Percentiles rank a stretch among this genome's conserved stretches.
These are phyloP conservation scores for Pyrus communis DNA, from an alignment of 306 rosid genomes.

Conservation along the genomic window DNA sequence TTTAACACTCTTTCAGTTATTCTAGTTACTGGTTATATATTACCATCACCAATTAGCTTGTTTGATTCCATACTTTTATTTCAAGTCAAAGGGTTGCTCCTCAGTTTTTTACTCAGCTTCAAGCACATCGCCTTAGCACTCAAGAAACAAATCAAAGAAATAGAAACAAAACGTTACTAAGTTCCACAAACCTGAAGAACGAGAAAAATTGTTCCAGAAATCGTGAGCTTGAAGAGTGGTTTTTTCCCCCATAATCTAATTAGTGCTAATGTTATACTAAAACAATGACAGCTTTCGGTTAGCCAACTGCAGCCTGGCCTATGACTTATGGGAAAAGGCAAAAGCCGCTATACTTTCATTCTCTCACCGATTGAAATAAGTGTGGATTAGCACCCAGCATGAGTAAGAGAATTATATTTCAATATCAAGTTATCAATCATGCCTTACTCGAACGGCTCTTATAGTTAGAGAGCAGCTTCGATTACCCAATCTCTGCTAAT, in stretches of 20 bases:
- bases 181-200: background rate
- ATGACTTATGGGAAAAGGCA: background rate
- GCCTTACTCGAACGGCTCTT: background rate
- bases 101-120: background rate
- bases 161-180: background rate
- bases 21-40: background rate
- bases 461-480: background rate
- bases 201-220: background rate
- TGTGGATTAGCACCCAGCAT: background rate
- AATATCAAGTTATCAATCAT: background rate
- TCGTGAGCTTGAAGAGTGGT: background rate
- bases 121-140: background rate
- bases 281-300: background rate
- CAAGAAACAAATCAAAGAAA: background rate
- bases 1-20: background rate
- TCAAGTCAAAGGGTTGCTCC: background rate
- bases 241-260: background rate
- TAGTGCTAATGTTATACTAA: background rate
- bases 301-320: background rate
- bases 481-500: background rate
- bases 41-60: background rate
- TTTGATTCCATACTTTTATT: background rate
- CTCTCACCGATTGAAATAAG: background rate
- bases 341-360: background rate
- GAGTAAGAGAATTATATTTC: background rate